These are phyloP conservation scores for Phytophthora tentaculata DNA, from an alignment of 352 stramenopile species.

Conservation along the genomic window DNA sequence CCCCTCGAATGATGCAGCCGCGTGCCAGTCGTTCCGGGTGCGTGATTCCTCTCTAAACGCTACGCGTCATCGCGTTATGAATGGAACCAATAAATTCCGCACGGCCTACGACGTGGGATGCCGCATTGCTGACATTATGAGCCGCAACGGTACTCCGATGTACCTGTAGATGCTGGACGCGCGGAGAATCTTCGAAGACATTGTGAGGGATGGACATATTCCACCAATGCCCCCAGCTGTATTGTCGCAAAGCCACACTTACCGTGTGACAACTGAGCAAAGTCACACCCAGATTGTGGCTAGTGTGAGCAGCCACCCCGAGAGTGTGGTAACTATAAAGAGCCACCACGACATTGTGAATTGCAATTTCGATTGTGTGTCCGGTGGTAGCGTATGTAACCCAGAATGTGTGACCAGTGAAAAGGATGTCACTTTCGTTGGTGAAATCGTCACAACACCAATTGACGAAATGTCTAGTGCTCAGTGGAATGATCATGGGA, in stretches of 20 bases:
- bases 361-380: too few relatives aligned
- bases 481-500: too few relatives aligned
- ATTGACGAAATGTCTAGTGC: too few relatives aligned
- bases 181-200: not conserved
- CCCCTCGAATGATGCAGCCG: not conserved
- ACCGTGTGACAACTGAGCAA: not conserved
- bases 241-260: not conserved
- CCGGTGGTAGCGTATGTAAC: not conserved
- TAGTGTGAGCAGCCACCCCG: not conserved
- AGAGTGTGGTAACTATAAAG: not conserved
- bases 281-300: not conserved
- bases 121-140: conserved; percentile 10
- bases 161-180: conserved; percentile 4
- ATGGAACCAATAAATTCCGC: conserved; percentile 6
- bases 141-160: conserved; percentile 9
- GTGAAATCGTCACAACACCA: too few relatives aligned
- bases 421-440: not conserved
- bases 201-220: not conserved
- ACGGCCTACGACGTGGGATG: not conserved
- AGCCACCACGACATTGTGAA: not conserved
- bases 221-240: not conserved
- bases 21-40: conserved; percentile 1
- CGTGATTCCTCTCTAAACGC: not conserved
- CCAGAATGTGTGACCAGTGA: too few relatives aligned
- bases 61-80: conserved; percentile 1